These are phyloP conservation scores for Russula compacta DNA, from an alignment of 768 basidiomycete species.

Conservation along the genomic window DNA sequence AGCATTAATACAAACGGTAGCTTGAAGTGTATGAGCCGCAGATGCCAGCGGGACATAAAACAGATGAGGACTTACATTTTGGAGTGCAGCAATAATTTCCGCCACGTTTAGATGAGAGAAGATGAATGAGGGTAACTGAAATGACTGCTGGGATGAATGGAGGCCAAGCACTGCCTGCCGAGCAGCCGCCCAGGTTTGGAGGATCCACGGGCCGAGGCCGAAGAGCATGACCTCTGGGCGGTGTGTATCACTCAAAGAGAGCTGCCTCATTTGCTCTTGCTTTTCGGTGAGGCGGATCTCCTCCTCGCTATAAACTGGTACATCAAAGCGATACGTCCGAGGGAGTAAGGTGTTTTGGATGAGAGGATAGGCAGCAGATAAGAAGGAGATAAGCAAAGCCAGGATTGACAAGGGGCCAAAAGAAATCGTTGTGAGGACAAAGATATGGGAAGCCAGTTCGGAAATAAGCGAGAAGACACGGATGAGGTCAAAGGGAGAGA, in stretches of 20 bases:
- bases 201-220: slow-evolving; percentile 77
- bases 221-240: slow-evolving; percentile 80
- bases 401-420: slow-evolving; percentile 43
- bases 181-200: slow-evolving; percentile 65
- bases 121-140: slow-evolving; percentile 28
- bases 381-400: slow-evolving; percentile 49
- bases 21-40: slow-evolving; percentile 32
- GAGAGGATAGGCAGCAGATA: slow-evolving; percentile 52
- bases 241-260: slow-evolving; percentile 66
- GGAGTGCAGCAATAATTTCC: slow-evolving; percentile 53
- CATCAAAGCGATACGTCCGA: slow-evolving; percentile 32
- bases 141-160: slow-evolving; percentile 33
- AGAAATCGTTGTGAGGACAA: slow-evolving; percentile 58
- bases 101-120: slow-evolving; percentile 52
- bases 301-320: slow-evolving; percentile 39
- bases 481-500: slow-evolving; percentile 74
- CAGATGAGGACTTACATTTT: slow-evolving; percentile 46
- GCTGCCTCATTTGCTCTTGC: slow-evolving; percentile 64
- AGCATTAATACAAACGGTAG: slow-evolving; percentile 66
- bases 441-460: slow-evolving; percentile 64
- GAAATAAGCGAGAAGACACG: slow-evolving; percentile 62
- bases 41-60: slow-evolving; percentile 2
- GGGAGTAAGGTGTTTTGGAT: slow-evolving; percentile 51
- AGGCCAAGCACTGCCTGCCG: slow-evolving; percentile 50
- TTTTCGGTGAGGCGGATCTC: slow-evolving; percentile 60